Evolutionary conservation across 2,329 filamentous ascomycete genomes (phyloP), one percentile per base, ranked within the genome.

Genomic region (Amauroascus niger): DNA sequence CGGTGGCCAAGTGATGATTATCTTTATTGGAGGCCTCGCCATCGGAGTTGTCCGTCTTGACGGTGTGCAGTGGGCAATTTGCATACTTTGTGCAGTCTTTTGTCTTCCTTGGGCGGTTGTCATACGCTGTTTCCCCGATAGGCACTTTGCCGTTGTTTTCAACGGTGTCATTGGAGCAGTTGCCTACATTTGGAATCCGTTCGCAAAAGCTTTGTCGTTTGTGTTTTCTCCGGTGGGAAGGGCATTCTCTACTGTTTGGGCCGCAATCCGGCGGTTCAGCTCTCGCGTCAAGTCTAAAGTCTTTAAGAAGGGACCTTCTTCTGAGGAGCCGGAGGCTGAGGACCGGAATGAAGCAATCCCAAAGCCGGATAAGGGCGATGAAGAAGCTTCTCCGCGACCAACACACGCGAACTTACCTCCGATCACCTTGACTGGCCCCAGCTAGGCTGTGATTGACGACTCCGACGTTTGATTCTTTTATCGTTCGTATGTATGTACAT

Each of bases 1-100:
- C 60, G 90, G 82, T 59, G 88, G 87, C 20, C 91, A 97, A 67
- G 75, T 93, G 24, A 79, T 96, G 69, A 97, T 97, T 66, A 80
- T 96, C 63, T 93, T 87, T 63, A 80, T 95, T 49, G 91, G 91
- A 59, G 87, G 88, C 30, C 72, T 75, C 7, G 88, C 90, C 1
- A 95, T 97, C 75, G 80, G 80, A 48, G 88, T 94, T 57, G 77
- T 76, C 1, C 72, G 75, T 1, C 76, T 96, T 60, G 83, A 82
- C 16, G 79, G 79, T n/a, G 72, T 77, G 11, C 85, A 95, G 67
- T 97, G 91, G 93, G 90, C 76, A 6, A 86, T 93, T 61, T 95
- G 89, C 6, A 79, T 98, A 54, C 76, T 93, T 24, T 79, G 95
- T 35, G 89, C 90, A 30, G 75, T 86, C 59, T 71, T 94, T n/a